These are phyloP conservation scores for Pecoramyces ruminantium DNA, from an alignment of 192 early-diverging fungal species.

Conservation along the genomic window DNA sequence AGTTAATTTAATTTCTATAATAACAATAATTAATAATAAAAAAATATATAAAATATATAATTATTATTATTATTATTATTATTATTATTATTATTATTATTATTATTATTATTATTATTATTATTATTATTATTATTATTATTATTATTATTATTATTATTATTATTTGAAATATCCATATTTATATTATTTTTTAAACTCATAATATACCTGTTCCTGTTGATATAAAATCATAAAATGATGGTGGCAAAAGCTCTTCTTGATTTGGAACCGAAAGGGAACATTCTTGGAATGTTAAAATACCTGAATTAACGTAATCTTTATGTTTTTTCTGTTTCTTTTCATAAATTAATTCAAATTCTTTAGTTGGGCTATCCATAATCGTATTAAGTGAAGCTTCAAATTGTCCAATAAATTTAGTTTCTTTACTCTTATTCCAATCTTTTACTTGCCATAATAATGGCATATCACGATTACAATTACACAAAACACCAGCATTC, in stretches of 20 bases:
- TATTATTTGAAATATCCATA: no score
- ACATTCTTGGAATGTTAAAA: background rate
- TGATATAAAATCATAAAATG: background rate
- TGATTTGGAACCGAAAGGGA: background rate
- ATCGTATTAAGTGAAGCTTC: background rate
- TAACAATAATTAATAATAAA: background rate
- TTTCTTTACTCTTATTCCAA: background rate
- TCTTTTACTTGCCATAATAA: background rate
- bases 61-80: no score
- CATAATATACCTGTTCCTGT: background rate
- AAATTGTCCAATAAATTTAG: conserved; percentile 1
- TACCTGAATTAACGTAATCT: conserved; percentile 2
- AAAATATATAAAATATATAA: background rate
- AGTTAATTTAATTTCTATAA: conserved; percentile 15
- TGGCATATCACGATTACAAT: background rate
- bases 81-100: no score
- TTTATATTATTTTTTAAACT: background rate
- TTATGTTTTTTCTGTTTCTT: conserved; percentile 1
- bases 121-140: no score
- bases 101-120: no score
- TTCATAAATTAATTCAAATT: conserved; percentile 1
- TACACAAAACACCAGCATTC: background rate
- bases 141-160: no score
- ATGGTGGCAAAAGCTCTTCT: background rate
- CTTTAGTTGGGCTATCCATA: background rate